Base-by-base conservation (phyloP, 148 eudicot species). In the Vaccinium corymbosum region DNA sequence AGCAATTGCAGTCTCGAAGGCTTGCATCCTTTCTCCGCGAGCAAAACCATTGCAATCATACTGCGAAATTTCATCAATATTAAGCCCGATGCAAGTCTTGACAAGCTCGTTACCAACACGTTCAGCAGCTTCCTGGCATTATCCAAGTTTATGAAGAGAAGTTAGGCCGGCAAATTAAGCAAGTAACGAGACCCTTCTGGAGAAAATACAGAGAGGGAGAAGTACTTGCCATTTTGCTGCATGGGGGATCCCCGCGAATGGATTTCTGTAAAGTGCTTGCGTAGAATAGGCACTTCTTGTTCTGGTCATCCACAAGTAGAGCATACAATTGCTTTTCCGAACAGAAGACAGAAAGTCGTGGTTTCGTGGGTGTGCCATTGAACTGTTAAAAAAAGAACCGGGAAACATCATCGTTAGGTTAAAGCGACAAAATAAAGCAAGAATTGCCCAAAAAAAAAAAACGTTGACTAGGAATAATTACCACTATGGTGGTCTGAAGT, bases 301-400 rank as follows among this genome's bases (percentile, higher is more conserved):
- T 94, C 84, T 91, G 90, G 82, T 97, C 99, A 89, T 97, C 99
- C 7, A 94, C 94, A 53, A 97, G 92, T 93, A 90, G 92, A 15
- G 95, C 99, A 81, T 97, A 97, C 84, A 97, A 77, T 86, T 94
- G 99, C 84, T 87, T 89, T 0, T 90, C 92, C 3, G 99, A 97
- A 76, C 98, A 97, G 89, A 97, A 97, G 22, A 94, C 98, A 61
- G 99, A 97, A 79, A 97, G 95, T 87, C 99, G 91, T 3, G 98
- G 99, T 85, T 88, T 93, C 42, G 89, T 85, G 57, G 90, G 83
- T 42, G 97, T 90, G 50, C 99, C 99, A 80, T 92, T 89, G 74
- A 90, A 97, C 99, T 94, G 93, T 50, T n/a, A 22, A 81, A 71
- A 66, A 42, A 42, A 42, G 0, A 3, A 42, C 46, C 7, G 7